Evolutionary conservation across 768 basidiomycete genomes (phyloP), one percentile per base, ranked within the genome.

Genomic region (Kwoniella sp.): DNA sequence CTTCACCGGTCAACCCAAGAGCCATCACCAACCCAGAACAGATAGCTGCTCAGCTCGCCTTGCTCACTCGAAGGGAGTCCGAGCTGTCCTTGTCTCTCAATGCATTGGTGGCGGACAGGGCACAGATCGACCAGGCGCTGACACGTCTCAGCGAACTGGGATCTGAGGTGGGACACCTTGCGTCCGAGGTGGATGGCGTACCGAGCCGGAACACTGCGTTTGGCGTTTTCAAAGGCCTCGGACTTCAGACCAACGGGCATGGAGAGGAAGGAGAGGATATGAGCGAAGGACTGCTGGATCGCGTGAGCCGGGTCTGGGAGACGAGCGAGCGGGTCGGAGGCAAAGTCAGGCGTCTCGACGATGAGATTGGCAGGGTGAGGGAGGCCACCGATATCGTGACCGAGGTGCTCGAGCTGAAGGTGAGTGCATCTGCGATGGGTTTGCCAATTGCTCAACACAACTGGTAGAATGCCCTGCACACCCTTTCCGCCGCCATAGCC

Each of bases 381-480:
- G 87, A 89, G 71, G 88, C 91, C 12, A 83, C 82, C n/a, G 95
- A 98, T 53, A 82, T 88, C 44, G 88, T 98, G 9, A 84, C 83
- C 4, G 88, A 90, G 69, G 89, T 96, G 33, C 86, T 95, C 78
- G 95, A 98, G 55, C 82, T 99, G 19, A 96, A 95, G 81, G 91
- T 88, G 56, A 48, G 67, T 69, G 40, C 46, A 26, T 19, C 19
- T 7, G 19, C 19, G 37, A 15, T 19, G 14, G 34, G 15, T 12
- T 36, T 15, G 15, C 5, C 5, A 26, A 10, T 7, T 11, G 46
- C 19, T 46, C 20, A 38, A n/a, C 32, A 80, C 77, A n/a, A n/a
- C n/a, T n/a, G n/a, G n/a, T n/a, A 89, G 81, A 81, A 81, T 0
- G 85, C 93, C 1, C 74, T 87, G 36, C 71, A 77, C 3, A 79